Conservation (phyloP, 441 rosid genomes). For the Brassica balearica region DNA sequence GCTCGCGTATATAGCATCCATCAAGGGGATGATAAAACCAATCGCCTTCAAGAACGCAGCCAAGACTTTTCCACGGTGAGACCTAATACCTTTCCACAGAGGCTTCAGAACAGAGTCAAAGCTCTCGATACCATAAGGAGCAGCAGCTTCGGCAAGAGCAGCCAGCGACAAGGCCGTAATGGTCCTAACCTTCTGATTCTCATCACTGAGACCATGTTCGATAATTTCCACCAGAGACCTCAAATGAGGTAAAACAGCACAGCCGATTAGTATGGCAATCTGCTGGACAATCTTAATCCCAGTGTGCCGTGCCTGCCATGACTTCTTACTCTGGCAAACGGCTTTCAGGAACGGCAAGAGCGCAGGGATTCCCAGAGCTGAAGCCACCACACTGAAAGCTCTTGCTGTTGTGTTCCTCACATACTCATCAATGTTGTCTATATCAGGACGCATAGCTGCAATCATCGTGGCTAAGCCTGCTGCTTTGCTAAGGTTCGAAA, state of each 20-base stretch:
- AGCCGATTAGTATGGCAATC: constrained; percentile 95
- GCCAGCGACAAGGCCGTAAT: constrained; percentile 98
- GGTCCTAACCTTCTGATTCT: constrained; percentile 96
- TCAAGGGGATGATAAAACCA: constrained; percentile 39
- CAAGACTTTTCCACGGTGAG: constrained; percentile 96
- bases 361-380: constrained; percentile 97
- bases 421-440: constrained; percentile 97
- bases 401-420: constrained; percentile 99
- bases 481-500: constrained; percentile 96
- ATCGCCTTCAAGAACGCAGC: constrained; percentile 59
- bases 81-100: constrained; percentile 96
- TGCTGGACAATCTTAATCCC: constrained; percentile 99
- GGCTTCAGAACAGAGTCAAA: constrained; percentile 97
- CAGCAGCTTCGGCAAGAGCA: constrained; percentile 99
- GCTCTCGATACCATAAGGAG: constrained; percentile 98
- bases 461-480: constrained; percentile 99
- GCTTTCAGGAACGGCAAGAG: constrained; percentile 93
- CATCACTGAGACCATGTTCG: constrained; percentile 94
- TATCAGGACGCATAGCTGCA: constrained; percentile 99
- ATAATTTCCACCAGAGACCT: constrained; percentile 93
- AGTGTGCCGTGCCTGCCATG: constrained; percentile 99
- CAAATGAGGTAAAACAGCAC: constrained; percentile 96
- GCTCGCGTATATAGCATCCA: constrained; percentile 97
- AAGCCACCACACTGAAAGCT: constrained; percentile 98
- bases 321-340: constrained; percentile 97